Percentiles rank a stretch among this genome's conserved stretches.
These are phyloP conservation scores for Telfairia occidentalis DNA, from an alignment of 331 rosid genomes.

Conservation along the genomic window DNA sequence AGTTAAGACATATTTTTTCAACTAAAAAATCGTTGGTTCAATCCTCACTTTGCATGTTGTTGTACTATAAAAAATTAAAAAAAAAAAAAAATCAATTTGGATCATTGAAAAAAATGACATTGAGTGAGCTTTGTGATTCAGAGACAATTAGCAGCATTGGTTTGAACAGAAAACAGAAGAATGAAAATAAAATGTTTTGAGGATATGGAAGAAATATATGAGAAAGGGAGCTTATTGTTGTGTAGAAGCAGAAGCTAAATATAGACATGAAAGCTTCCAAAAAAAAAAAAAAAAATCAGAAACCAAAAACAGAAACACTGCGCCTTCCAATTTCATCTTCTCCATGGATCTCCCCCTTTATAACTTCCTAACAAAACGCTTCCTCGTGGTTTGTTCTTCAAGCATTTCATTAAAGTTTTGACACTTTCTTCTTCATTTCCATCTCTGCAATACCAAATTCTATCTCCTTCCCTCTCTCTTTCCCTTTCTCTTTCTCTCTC, in stretches of 20 bases:
- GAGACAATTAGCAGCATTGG: not conserved
- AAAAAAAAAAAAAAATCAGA: not conserved
- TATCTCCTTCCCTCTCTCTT: not conserved
- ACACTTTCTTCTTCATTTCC: not conserved
- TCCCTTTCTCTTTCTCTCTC: not conserved
- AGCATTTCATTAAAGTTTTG: not conserved
- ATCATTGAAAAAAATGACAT: not conserved
- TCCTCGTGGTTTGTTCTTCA: not conserved
- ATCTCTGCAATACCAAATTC: not conserved
- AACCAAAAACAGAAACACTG: not conserved
- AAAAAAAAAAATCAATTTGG: too few species aligned
- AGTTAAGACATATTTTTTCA: too few species aligned
- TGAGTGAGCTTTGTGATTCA: not conserved
- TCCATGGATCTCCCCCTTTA: not conserved
- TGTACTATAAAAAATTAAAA: too few species aligned
- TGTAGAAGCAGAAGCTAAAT: not conserved
- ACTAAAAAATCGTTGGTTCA: too few species aligned
- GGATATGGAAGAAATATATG: not conserved
- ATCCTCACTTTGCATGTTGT: too few species aligned
- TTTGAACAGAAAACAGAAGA: not conserved
- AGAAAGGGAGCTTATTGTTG: not conserved
- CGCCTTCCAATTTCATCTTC: not conserved
- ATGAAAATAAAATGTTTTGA: not conserved
- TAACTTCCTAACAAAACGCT: slow-evolving; percentile 3
- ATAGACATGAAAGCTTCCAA: slow-evolving; percentile 1